Evolutionary conservation across 345 rosid genomes (phyloP), one percentile per base, ranked within the genome.

Genomic region (Citrus medica): DNA sequence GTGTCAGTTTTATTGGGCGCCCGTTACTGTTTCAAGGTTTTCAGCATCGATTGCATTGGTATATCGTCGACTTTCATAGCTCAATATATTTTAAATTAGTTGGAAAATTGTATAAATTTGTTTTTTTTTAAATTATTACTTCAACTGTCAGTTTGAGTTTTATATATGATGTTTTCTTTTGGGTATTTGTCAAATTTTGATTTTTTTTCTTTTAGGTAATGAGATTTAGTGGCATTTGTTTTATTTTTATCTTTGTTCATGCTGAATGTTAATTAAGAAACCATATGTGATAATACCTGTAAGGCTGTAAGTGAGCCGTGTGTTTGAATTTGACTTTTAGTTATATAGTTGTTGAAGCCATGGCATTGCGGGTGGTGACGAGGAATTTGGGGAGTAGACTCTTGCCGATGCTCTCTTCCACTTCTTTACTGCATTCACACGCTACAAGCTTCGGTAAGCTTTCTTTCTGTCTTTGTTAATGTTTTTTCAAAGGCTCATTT

Each of bases 401-500:
- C 55, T 79, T 77, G 19, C 80, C 73, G 30, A 68, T 71, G 67
- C 79, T 83, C 51, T 83, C 78, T 74, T 83, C 79, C 30, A 30
- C 81, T 73, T 83, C 88, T 74, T 79, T 80, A 9, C 87, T 94
- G 60, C 98, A 95, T 84, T 92, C 98, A 53, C 99, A 95, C 72
- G 96, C 99, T 84, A 94, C 97, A 21, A 95, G 99, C 89, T 95
- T 95, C 40, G 99, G 99, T 95, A 85, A 12, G 27, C 30, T 22
- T 65, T 62, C 75, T 77, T 58, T 72, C 40, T 33, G 7, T 65
- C 42, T 33, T 9, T 28, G 9, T 77, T 32, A 2, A 7, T 21
- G 12, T 38, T 58, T 30, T 12, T 30, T 7, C 51, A 22, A 30
- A 32, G n/a, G 10, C 51, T 72, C 2, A 10, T 51, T n/a, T 66